Percentiles rank a stretch among this genome's conserved stretches.
These are phyloP conservation scores for Pseudonectria buxi DNA, from an alignment of 2,329 filamentous ascomycete species.

Conservation along the genomic window DNA sequence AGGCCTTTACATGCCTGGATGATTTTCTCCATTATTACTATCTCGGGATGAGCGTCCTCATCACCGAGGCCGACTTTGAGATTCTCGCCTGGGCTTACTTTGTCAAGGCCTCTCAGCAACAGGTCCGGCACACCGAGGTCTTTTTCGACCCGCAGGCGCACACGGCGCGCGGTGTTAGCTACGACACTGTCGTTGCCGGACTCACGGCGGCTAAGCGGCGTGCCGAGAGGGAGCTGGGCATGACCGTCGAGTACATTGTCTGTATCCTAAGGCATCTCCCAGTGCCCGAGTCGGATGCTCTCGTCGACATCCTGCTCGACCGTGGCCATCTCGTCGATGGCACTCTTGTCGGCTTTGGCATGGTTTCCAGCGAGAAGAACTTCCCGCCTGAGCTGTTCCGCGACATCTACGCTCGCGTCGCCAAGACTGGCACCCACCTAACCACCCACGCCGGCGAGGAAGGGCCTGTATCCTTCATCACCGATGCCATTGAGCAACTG, in stretches of 20 bases:
- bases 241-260: constrained; percentile 60
- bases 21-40: constrained; percentile 78
- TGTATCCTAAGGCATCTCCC: constrained; percentile 68
- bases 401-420: constrained; percentile 46
- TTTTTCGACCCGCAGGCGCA: constrained; percentile 81
- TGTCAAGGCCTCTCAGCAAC: constrained; percentile 53
- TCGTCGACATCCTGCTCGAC: constrained; percentile 23
- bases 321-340: constrained; percentile 43
- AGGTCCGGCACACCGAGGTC: constrained; percentile 66
- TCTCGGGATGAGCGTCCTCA: constrained; percentile 64
- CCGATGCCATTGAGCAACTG: constrained; percentile 54
- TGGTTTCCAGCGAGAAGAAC: constrained; percentile 58
- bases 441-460: constrained; percentile 75
- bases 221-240: constrained; percentile 54
- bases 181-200: constrained; percentile 57
- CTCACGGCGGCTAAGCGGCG: constrained; percentile 53
- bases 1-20: constrained; percentile 61
- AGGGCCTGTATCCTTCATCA: constrained; percentile 60
- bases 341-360: constrained; percentile 55
- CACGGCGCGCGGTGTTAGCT: constrained; percentile 53
- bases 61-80: constrained; percentile 62
- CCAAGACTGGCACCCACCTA: constrained; percentile 47
- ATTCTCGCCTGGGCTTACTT: constrained; percentile 68
- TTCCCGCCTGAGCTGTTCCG: constrained; percentile 54
- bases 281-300: constrained; percentile 45